phyloP scores from a whole-genome alignment of 2,329 filamentous ascomycete genomes.

The Phialophora chinensis region DNA sequence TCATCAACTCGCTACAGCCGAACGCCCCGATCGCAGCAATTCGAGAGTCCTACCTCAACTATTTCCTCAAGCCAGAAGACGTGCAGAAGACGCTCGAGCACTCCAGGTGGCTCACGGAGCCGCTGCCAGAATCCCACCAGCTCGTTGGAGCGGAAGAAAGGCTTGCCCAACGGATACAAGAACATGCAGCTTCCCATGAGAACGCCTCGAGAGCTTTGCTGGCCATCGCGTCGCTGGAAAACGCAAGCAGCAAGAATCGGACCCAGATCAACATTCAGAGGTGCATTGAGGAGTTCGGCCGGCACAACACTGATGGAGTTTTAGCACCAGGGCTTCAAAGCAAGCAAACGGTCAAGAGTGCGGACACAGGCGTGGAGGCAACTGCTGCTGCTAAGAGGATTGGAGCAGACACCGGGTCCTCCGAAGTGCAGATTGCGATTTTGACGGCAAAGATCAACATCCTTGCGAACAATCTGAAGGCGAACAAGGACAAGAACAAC shows the following conservation, averaged over 20 bases:
- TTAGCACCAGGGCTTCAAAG: constrained; percentile 66
- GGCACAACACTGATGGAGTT: constrained; percentile 80
- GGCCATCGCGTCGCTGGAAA: constrained; percentile 78
- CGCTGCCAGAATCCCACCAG: constrained; percentile 30
- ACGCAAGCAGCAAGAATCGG: constrained; percentile 78
- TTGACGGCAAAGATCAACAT: constrained; percentile 91
- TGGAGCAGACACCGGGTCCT: constrained; percentile 92
- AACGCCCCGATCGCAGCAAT: constrained; percentile 36
- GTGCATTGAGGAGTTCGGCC: constrained; percentile 85
- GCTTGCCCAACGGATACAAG: constrained; percentile 42
- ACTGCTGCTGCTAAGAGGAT: constrained; percentile 60
- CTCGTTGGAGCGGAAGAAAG: constrained; percentile 49
- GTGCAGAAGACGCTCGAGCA: constrained; percentile 69
- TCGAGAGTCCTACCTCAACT: constrained; percentile 66
- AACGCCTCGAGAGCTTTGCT: constrained; percentile 76
- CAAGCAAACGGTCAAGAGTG: constrained; percentile 31
- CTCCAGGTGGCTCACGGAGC: constrained; percentile 68
- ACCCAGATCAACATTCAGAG: constrained; percentile 82
- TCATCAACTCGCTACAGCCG: constrained; percentile 74
- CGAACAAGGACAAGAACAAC: constrained; percentile 83
- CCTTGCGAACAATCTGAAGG: constrained; percentile 72
- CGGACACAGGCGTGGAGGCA: constrained; percentile 16
- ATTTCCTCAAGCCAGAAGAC: constrained; percentile 72
- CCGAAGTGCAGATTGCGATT: constrained; percentile 97
- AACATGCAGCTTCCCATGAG: constrained; percentile 60